Base-by-base conservation (phyloP, 371 early-diverging fungal species). In the Mortierella sp. region DNA sequence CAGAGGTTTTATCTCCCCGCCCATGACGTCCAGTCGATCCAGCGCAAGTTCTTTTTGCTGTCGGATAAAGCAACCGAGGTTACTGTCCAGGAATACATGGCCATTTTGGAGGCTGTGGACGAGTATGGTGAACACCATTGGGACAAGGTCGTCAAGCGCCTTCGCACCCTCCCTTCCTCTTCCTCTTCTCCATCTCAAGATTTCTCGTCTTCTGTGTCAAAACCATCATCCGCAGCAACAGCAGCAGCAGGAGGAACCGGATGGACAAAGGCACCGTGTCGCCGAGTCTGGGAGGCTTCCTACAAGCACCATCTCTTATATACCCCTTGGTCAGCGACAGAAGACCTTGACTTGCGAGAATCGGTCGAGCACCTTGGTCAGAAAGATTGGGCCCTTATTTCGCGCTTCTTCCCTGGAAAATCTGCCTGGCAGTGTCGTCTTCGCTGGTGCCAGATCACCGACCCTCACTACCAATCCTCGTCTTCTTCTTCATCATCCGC, bases 371-470 rank as follows among this genome's bases (percentile, higher is more conserved):
- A 55, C 43, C 24, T 79, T 48, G 86, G 86, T 3, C 53, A 59
- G 48, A 44, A 40, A 11, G 73, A 82, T 48, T 86, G 86, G 86
- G 21, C 69, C 6, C 16, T 72, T 0, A 74, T 79, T 46, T 70
- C 79, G 13, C 79, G 82, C 34, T 86, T 82, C 69, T 86, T 86
- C 77, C 86, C 86, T 48, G 86, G 77, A 51, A 81, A 81, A 40
- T 71, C 82, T 3, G 53, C 77, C 16, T 86, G 86, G 86, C 79
- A 82, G 26, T 86, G 86, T 57, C 86, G 82, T 10, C 82, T 86
- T 0, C 86, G 86, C 6, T 86, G 86, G 86, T 86, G 86, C 53
- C 77, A 80, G 46, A 21, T 83, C 73, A 80, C 77, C 3, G 84
- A 83, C 19, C 81, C 50, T 24, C 43, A 10, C 51, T 55, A 43